Evolutionary conservation across 2,329 filamentous ascomycete genomes (phyloP), one percentile per base, ranked within the genome.

Genomic region (Gaeumannomyces sp.): DNA sequence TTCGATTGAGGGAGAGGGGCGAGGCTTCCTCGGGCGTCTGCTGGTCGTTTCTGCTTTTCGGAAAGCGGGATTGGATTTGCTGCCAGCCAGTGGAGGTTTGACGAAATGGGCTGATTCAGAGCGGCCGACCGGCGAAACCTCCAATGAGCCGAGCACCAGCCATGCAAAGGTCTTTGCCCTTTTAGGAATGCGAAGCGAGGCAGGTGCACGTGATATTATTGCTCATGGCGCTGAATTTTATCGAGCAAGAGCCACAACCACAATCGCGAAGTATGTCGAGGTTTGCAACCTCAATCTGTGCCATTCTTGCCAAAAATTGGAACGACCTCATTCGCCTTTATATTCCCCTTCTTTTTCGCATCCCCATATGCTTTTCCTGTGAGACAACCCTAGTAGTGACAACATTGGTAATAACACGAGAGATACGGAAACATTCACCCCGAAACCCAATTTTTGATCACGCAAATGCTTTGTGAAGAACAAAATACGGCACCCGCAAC

Each of bases 101-200:
- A 66, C 60, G 66, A 69, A 68, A 69, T 70, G 68, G 68, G 25
- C 68, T 70, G 68, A 70, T 68, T 63, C 59, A 60, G 53, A 29
- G 35, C 58, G 65, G 58, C 60, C 63, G 59, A 61, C 45, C 57
- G 45, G 64, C 59, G 14, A 45, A n/a, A 8, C 45, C 45, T 53
- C 45, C 45, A 29, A 63, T 68, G 66, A 65, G 62, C 68, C 68
- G 68, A 68, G 66, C 67, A 68, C 64, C 10, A 16, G 28, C 22
- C 16, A 53, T 53, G 45, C 27, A 64, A 10, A 67, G 65, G 61
- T 67, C 65, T 33, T 68, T 69, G 63, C 68, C 67, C 27, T 6
- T 64, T 62, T 13, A 0, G 65, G 33, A 33, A 25, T 31, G 28
- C 27, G 28, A 60, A 25, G 16, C 59, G 28, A 60, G 59, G 8